Evolutionary conservation across 2,329 filamentous ascomycete genomes (phyloP), one percentile per base, ranked within the genome.

Genomic region (Tolypocladium pustulatum): DNA sequence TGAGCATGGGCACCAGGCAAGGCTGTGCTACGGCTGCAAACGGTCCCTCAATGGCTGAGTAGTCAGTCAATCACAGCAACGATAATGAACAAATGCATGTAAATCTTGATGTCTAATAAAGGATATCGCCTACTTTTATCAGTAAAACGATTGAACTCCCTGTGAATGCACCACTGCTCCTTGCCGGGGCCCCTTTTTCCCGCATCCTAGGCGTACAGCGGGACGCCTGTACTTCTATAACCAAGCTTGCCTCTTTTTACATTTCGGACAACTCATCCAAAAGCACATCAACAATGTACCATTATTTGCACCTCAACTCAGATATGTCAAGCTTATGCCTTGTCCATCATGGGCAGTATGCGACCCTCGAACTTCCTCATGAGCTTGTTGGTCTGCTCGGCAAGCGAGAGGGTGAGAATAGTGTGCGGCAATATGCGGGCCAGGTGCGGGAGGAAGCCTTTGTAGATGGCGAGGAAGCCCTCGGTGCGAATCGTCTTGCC

Each of bases 381-480:
- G 57, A 95, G 75, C 79, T 96, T 97, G 75, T 95, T 97, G 12
- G 94, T 97, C 78, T 99, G 94, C 76, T 99, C 94, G 3, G 94
- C 94, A 69, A 99, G 79, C 63, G 87, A 94, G 65, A 99, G 82
- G 0, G 93, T 99, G 65, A 97, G 76, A 70, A 97, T 91, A 43
- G 94, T 99, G 73, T 99, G 94, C 53, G 94, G 94, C 68, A 99
- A 76, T 68, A 99, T 97, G 67, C 94, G 82, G 37, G 94, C 91
- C 64, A 99, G 77, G 76, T 99, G 94, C 20, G 94, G 94, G 69
- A 96, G 85, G 78, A 95, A 97, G 60, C 94, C 94, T 79, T 99
- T 99, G 80, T 99, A 99, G 60, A 99, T 90, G 61, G 94, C 94
- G 54, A 97, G 76, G 57, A 96, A 67, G 27, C 94, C 94, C 72